A percentile compares a stretch with the other conserved stretches of the same genome.
phyloP scores from a whole-genome alignment of 352 stramenopile species.

The Elongisporangium undulatum region DNA sequence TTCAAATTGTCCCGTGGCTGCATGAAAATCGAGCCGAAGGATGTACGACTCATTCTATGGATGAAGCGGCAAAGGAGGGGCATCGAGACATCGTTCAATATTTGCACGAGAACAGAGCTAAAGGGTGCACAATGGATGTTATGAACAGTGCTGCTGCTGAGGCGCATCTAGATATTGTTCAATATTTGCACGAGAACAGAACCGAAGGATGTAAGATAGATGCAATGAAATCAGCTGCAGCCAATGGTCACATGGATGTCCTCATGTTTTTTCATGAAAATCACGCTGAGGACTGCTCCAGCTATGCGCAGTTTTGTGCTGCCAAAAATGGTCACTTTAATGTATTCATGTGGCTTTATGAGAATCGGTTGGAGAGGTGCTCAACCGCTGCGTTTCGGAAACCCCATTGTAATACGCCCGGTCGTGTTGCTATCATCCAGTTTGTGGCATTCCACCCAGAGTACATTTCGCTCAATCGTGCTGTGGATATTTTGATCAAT shows the following conservation, averaged over 20 bases:
- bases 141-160: conserved; percentile 57
- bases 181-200: conserved; percentile 52
- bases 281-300: conserved; percentile 55
- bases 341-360: too few species aligned
- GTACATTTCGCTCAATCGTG: too few species aligned
- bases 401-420: too few species aligned
- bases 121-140: conserved; percentile 51
- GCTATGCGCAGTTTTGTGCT: too few species aligned
- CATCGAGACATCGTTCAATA: conserved; percentile 47
- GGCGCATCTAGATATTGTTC: conserved; percentile 48
- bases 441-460: too few species aligned
- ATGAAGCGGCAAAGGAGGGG: conserved; percentile 57
- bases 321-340: too few species aligned
- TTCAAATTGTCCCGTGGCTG: too few species aligned
- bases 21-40: too few species aligned
- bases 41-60: conserved; percentile 37
- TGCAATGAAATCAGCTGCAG: conserved; percentile 62
- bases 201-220: conserved; percentile 49
- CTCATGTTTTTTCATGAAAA: conserved; percentile 55
- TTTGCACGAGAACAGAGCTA: conserved; percentile 42
- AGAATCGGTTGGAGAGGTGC: too few species aligned
- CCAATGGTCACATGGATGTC: conserved; percentile 41
- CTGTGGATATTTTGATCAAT: too few species aligned
- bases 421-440: too few species aligned
- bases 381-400: too few species aligned